These are phyloP conservation scores for Eucalyptus tenuipes DNA, from an alignment of 345 rosid genomes.

Conservation along the genomic window DNA sequence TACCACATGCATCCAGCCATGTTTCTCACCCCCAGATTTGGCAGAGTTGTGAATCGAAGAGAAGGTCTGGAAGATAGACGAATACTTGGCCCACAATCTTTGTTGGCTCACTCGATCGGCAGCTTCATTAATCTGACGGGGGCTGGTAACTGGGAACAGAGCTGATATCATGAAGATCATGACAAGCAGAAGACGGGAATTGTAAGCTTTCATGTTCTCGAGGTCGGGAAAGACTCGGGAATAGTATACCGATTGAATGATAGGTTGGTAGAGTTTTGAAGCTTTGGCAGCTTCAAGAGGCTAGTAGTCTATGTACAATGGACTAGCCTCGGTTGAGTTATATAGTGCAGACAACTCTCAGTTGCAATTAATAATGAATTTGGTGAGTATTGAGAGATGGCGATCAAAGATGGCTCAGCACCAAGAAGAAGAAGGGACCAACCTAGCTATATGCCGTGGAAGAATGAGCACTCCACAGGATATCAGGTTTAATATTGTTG, in stretches of 20 bases:
- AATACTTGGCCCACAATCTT: constrained; percentile 1
- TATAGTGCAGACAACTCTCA: neutral
- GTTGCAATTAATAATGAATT: neutral
- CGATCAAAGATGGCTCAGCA: neutral
- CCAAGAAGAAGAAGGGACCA: neutral
- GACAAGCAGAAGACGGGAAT: neutral
- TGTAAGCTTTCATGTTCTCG: constrained; percentile 2
- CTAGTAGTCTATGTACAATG: neutral
- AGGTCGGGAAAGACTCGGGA: neutral
- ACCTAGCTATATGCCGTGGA: neutral
- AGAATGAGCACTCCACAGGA: neutral
- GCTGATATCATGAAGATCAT: constrained; percentile 3
- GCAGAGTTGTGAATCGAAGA: constrained; percentile 4
- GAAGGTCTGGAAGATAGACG: neutral
- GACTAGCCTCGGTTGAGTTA: neutral
- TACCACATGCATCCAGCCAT: neutral
- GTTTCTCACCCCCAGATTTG: neutral
- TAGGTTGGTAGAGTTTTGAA: neutral
- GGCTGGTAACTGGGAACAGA: neutral
- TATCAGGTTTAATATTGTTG: neutral
- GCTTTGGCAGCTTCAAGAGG: neutral
- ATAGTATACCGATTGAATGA: neutral
- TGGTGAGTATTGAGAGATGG: neutral
- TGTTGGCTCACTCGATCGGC: neutral
- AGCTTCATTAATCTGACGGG: constrained; percentile 1